phyloP scores from a whole-genome alignment of 2,329 filamentous ascomycete genomes.

The Penicillium sp. region DNA sequence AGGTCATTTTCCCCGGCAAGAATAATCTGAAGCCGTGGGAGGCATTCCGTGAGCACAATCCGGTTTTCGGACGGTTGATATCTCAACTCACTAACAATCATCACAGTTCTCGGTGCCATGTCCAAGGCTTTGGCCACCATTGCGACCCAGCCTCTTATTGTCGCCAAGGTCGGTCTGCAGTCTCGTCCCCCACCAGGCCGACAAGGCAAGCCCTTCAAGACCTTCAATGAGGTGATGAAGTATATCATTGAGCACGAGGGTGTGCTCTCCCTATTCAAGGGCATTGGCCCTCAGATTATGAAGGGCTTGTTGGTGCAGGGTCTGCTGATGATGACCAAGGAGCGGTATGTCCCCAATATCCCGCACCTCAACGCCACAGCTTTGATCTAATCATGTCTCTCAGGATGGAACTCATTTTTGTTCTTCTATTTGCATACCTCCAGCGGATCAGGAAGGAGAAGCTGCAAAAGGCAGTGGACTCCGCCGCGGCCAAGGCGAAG shows the following conservation, averaged over 20 bases:
- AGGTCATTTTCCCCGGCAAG: slow-evolving; percentile 76
- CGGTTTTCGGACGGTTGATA: background rate
- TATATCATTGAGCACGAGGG: slow-evolving; percentile 94
- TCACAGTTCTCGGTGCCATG: slow-evolving; percentile 80
- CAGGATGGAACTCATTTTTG: slow-evolving; percentile 84
- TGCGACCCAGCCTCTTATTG: slow-evolving; percentile 90
- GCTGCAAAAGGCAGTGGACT: slow-evolving; percentile 67
- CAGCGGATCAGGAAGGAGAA: slow-evolving; percentile 70
- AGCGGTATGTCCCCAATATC: slow-evolving; percentile 62
- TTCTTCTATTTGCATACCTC: slow-evolving; percentile 82
- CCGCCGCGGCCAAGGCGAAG: slow-evolving; percentile 66
- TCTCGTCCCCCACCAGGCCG: slow-evolving; percentile 84
- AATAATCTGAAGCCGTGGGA: slow-evolving; percentile 77
- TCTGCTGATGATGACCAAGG: slow-evolving; percentile 98
- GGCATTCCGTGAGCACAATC: slow-evolving; percentile 75
- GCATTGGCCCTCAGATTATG: slow-evolving; percentile 88
- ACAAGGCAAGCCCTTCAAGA: slow-evolving; percentile 88
- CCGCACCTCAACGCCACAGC: background rate
- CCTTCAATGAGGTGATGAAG: slow-evolving; percentile 89
- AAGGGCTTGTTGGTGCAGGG: slow-evolving; percentile 95
- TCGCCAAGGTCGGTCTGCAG: slow-evolving; percentile 95
- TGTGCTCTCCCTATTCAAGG: slow-evolving; percentile 84
- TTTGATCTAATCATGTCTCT: slow-evolving; percentile 4
- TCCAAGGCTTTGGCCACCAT: slow-evolving; percentile 93
- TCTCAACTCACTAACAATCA: slow-evolving; percentile 20